These are phyloP conservation scores for Cryptosporidium ubiquitum DNA, from an alignment of 169 alveolate genomes.

Conservation along the genomic window DNA sequence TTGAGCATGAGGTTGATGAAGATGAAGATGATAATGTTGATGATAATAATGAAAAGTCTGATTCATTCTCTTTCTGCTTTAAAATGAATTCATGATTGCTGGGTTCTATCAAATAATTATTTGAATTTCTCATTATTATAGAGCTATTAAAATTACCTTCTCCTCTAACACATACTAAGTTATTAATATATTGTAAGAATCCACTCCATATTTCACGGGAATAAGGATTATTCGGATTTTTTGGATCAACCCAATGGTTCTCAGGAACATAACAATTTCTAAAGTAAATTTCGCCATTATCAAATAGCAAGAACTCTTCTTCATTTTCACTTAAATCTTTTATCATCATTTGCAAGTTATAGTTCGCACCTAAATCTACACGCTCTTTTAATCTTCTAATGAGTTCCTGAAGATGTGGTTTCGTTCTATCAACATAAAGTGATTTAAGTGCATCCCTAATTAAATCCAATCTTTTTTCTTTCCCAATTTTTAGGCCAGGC, in stretches of 20 bases:
- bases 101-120: not conserved
- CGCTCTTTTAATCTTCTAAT: slow-evolving; percentile 12
- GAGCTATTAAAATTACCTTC: not conserved
- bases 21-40: not conserved
- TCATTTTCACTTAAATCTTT: slow-evolving; percentile 5
- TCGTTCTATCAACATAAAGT: slow-evolving; percentile 14
- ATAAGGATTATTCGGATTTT: slow-evolving; percentile 42
- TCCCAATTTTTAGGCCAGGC: not conserved
- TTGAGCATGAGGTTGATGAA: not conserved
- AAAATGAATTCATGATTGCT: not conserved
- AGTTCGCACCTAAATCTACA: not conserved
- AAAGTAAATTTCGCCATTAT: slow-evolving; percentile 8
- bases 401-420: slow-evolving; percentile 32
- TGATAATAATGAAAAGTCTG: not conserved
- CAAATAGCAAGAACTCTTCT: slow-evolving; percentile 6
- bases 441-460: slow-evolving; percentile 31
- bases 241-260: slow-evolving; percentile 40
- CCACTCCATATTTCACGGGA: slow-evolving; percentile 26
- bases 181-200: slow-evolving; percentile 18
- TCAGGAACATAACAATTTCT: slow-evolving; percentile 3
- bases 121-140: not conserved
- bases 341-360: not conserved
- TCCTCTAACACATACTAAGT: slow-evolving; percentile 3
- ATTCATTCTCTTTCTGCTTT: not conserved
- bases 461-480: not conserved